Base-by-base conservation (phyloP, 495 filamentous ascomycete species). In the Aspergillus sclerotiicarbonarius region DNA sequence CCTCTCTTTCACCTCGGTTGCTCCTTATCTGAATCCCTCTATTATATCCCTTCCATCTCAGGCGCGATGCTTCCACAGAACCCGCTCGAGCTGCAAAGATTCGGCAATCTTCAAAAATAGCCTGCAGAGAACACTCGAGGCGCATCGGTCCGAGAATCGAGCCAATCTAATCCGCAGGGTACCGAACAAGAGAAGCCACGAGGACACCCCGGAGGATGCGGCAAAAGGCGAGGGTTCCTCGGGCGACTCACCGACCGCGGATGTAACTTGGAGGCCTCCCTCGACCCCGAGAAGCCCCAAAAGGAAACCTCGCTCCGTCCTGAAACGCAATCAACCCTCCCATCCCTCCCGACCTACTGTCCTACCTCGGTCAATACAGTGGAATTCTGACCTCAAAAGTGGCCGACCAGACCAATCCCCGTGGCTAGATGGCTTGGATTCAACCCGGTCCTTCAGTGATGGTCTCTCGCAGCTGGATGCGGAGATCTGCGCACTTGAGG, bases 121-220 rank as follows among this genome's bases (percentile, higher is more conserved):
- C 44, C 73, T 77, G 33, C 60, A 62, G 32, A 74, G 73, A 52
- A 84, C 82, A 3, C 71, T 84, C 44, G 75, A 80, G 54, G 79
- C 79, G 19, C 82, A 84, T 62, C 80, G 80, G 37, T 62, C 61
- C 8, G 63, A 68, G 12, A 84, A 84, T 61, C 72, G 76, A 51
- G 69, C 71, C 21, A 62, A 71, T 16, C 49, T 80, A 29, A 69
- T 82, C 31, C 78, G 78, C 37, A 31, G 37, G 13, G 15, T 41
- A 6, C 37, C 37, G 2, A n/a, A n/a, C 13, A 13, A 41, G n/a
- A 1, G 1, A 41, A 12, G 15, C 6, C 37, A 12, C 37, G n/a
- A 41, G 7, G 37, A 41, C 37, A 41, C 37, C 12, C 8, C 13
- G 6, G 37, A 41, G 8, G 10, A 41, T 41, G 8, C 13, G 13